phyloP scores from a whole-genome alignment of 306 rosid species.

The Inga laurina region DNA sequence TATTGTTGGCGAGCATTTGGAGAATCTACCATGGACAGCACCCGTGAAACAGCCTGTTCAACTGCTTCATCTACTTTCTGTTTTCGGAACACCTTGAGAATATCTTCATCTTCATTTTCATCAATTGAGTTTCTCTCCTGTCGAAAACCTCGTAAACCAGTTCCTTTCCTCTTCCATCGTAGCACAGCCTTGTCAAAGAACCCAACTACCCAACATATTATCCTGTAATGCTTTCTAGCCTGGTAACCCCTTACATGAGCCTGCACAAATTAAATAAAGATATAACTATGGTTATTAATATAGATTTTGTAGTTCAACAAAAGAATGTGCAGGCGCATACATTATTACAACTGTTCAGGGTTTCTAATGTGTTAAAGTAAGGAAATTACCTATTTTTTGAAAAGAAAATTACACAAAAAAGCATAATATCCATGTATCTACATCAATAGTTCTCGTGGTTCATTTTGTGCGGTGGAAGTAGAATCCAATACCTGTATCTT shows the following conservation, averaged over 20 bases:
- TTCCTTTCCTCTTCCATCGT: conserved; percentile 86
- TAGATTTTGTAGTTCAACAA: conserved; percentile 11
- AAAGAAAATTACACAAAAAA: not conserved
- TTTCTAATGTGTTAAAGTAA: not conserved
- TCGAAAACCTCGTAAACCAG: conserved; percentile 70
- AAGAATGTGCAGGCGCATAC: conserved; percentile 4
- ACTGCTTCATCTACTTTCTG: conserved; percentile 72
- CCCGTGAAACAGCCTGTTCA: conserved; percentile 73
- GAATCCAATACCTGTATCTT: conserved; percentile 76
- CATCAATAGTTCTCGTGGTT: conserved; percentile 16
- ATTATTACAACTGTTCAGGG: not conserved
- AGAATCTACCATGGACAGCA: conserved; percentile 78
- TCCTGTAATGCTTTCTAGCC: conserved; percentile 76
- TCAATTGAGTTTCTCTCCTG: conserved; percentile 45
- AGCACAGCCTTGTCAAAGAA: conserved; percentile 85
- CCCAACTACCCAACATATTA: conserved; percentile 90
- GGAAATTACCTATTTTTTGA: not conserved
- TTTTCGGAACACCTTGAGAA: conserved; percentile 80
- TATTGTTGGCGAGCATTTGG: conserved; percentile 78
- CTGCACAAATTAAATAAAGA: conserved; percentile 51
- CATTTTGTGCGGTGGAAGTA: conserved; percentile 14
- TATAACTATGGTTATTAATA: not conserved
- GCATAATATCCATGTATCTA: conserved; percentile 18
- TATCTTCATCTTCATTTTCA: conserved; percentile 80
- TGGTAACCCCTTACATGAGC: conserved; percentile 92